Base-by-base conservation (phyloP, 2,329 filamentous ascomycete species). In the Trichoderma sp. region DNA sequence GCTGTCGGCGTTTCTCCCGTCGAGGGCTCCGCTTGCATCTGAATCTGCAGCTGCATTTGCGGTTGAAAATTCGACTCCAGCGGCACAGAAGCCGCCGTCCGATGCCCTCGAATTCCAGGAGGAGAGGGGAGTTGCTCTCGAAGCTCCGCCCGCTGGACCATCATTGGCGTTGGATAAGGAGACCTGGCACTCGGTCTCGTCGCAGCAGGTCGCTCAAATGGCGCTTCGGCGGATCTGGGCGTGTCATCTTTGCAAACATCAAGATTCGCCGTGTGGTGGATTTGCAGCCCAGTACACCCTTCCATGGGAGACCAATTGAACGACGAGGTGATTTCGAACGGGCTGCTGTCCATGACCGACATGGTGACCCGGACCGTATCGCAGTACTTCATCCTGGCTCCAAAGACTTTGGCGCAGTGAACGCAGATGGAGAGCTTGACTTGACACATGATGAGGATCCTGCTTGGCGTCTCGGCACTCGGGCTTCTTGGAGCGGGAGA, bases 221-320 rank as follows among this genome's bases (percentile, higher is more conserved):
- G 52, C 27, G 35, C 35, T 27, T 57, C 53, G 53, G 62, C 53
- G 53, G 62, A 14, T 8, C 56, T 31, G 8, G 66, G 27, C 33
- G 56, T 56, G 49, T 68, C 66, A 35, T 62, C 52, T 27, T 47
- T 68, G 47, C 66, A 68, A 29, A 49, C 57, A 24, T 61, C 66
- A 35, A 68, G 33, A 19, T 33, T 37, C 13, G 57, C 66, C 33
- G 47, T 68, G 66, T 40, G 63, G 21, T 68, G 35, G 33, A 70
- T 70, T 37, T 49, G 31, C 65, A 70, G 53, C 5, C 65, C 69
- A 21, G 29, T 63, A 27, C 69, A 69, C 37, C 64, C 62, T 49
- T 70, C 68, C 62, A 70, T 59, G 11, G 68, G 68, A 24, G 68
- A 70, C 68, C 68, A 70, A 61, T 49, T 70, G 63, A 70, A 61